These are phyloP conservation scores for Leucosporidium creatinivorum DNA, from an alignment of 768 basidiomycete species.

Conservation along the genomic window DNA sequence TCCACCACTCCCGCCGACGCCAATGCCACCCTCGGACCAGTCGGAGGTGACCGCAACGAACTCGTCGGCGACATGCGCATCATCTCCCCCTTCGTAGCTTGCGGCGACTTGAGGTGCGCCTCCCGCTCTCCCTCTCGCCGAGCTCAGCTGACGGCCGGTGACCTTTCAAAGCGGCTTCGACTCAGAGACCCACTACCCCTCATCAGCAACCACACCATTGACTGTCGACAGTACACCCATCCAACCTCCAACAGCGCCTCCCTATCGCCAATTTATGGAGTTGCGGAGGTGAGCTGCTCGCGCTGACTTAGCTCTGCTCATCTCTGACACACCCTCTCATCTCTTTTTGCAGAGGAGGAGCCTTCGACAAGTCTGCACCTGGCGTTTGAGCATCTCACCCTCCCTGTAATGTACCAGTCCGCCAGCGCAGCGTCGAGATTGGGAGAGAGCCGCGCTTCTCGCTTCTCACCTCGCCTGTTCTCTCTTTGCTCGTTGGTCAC, in stretches of 20 bases:
- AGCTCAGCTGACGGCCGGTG: not conserved
- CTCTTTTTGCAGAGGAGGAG: not conserved
- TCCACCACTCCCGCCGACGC: not conserved
- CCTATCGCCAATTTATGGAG: slow-evolving; percentile 34
- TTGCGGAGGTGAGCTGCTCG: slow-evolving; percentile 5
- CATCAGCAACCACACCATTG: not conserved
- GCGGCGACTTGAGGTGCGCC: slow-evolving; percentile 36
- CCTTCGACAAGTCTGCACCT: not conserved
- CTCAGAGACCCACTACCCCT: slow-evolving; percentile 35
- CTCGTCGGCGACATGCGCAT: slow-evolving; percentile 28
- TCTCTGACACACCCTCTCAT: not conserved
- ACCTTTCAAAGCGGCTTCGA: slow-evolving; percentile 33
- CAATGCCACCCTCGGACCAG: slow-evolving; percentile 7
- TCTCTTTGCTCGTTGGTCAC: too few species aligned
- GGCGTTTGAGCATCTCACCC: too few species aligned
- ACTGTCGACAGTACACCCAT: slow-evolving; percentile 16
- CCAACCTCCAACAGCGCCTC: slow-evolving; percentile 32
- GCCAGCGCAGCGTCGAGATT: too few species aligned
- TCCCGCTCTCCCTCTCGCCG: not conserved
- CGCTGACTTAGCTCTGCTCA: not conserved
- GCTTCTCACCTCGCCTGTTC: too few species aligned
- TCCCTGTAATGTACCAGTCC: too few species aligned
- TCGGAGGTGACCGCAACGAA: slow-evolving; percentile 4
- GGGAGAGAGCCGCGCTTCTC: too few species aligned
- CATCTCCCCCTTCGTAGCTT: slow-evolving; percentile 38